Base-by-base conservation (phyloP, 2,329 filamentous ascomycete genomes). In the Trichophyton verrucosum region DNA sequence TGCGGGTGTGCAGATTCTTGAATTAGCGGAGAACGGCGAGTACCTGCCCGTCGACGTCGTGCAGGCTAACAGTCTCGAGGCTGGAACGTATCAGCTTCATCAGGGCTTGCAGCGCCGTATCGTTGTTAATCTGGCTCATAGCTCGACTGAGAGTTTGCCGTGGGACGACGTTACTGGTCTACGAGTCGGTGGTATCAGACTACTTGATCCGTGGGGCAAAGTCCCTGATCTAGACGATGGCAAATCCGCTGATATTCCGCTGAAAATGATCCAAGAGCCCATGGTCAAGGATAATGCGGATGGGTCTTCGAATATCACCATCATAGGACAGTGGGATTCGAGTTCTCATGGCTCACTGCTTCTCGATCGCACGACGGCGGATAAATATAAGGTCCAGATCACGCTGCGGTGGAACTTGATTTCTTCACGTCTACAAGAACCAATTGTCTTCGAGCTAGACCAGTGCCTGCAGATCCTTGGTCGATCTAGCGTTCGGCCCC, bases 251-350 rank as follows among this genome's bases (percentile, higher is more conserved):
- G 87, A 95, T 64, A 84, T 99, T 3, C 74, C 84, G 0, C 76
- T 99, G 42, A 89, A 89, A 69, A 80, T 95, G 53, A 81, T 91
- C 2, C 83, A 87, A 36, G 85, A 87, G 56, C 92, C 94, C 0
- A 81, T 85, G 61, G 86, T 96, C 65, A 88, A 87, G 64, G 85
- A 88, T 61, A 95, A 96, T 69, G 84, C 89, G 24, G 95, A 97
- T 71, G 94, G 94, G 42, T 96, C 91, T 0, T 87, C 86, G 40
- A 91, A 87, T 71, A 86, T 96, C 42, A 91, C 87, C 1, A 80
- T 97, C 49, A 82, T 87, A n/a, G 91, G 88, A 0, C 91, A 97
- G 69, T 99, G 94, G 94, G 94, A 99, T 71, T 96, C 92, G 0
- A 95, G 91, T 68, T 80, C 94, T 66, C 94, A 99, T 73, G 86